These are phyloP conservation scores for Gillenia trifoliata DNA, from an alignment of 306 rosid genomes.

Conservation along the genomic window DNA sequence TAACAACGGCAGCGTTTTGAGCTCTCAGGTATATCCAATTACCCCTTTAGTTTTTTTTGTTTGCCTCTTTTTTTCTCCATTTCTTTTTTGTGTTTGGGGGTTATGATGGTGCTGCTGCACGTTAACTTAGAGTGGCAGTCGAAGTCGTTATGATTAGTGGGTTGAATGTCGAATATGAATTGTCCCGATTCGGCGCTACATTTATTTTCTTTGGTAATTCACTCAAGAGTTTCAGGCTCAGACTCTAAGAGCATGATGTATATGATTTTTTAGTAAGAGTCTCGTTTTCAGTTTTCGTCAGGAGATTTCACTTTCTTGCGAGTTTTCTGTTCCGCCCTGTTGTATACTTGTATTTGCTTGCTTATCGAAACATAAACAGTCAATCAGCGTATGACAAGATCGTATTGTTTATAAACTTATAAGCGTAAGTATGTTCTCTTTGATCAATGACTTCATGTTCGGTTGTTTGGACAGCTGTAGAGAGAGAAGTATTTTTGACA, in stretches of 20 bases:
- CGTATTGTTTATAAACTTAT: neutral
- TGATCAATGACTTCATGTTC: neutral
- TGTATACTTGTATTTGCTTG: neutral
- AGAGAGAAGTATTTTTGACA: neutral
- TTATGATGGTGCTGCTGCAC: no score
- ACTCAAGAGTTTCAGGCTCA: neutral
- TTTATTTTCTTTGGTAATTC: neutral
- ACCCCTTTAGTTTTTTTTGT: neutral
- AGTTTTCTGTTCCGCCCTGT: no score
- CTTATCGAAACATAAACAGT: neutral
- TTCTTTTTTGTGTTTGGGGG: neutral
- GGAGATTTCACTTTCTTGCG: neutral
- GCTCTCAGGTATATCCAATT: slow-evolving; percentile 30
- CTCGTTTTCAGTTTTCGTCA: neutral
- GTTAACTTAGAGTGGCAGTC: no score
- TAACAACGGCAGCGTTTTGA: slow-evolving; percentile 5
- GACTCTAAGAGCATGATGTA: no score
- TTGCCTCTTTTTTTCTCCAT: neutral
- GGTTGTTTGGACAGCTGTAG: no score
- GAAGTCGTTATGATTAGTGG: neutral
- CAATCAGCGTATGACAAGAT: neutral
- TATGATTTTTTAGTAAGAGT: no score
- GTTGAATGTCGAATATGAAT: neutral
- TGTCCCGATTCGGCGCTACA: neutral
- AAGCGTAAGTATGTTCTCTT: neutral